These are phyloP conservation scores for Aspergillus hancockii DNA, from an alignment of 495 filamentous ascomycete genomes.

Conservation along the genomic window DNA sequence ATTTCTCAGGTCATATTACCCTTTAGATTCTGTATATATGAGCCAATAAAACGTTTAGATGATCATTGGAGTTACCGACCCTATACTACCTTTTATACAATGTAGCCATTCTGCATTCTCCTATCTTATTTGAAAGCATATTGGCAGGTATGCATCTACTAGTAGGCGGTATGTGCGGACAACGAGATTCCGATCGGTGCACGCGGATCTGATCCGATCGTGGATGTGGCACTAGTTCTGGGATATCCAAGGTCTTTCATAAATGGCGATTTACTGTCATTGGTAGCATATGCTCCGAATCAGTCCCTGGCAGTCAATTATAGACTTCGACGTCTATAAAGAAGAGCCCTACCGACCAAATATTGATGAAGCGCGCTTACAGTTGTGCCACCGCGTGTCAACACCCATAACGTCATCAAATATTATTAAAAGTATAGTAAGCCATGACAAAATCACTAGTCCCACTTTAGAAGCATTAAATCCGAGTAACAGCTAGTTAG, in stretches of 20 bases:
- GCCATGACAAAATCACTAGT: neutral
- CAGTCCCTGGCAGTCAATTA: too few species aligned
- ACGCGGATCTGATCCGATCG: too few species aligned
- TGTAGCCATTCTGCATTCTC: too few species aligned
- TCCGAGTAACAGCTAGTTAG: neutral
- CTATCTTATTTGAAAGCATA: too few species aligned
- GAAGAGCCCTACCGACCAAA: neutral
- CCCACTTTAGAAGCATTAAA: neutral
- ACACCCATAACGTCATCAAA: neutral
- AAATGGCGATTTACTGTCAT: too few species aligned
- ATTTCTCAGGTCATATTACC: conserved; percentile 10
- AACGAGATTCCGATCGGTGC: too few species aligned
- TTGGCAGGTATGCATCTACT: too few species aligned
- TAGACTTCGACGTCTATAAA: neutral
- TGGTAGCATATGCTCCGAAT: too few species aligned
- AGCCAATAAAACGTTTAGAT: conserved; percentile 6
- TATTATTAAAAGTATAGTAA: neutral
- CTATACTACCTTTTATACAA: neutral
- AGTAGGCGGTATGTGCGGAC: neutral
- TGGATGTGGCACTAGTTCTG: too few species aligned
- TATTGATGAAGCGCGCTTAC: neutral
- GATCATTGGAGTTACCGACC: too few species aligned
- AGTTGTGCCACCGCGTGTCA: neutral
- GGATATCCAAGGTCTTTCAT: too few species aligned
- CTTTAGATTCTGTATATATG: conserved; percentile 20